Evolutionary conservation across 192 early-diverging fungal species (phyloP), one percentile per base, ranked within the genome.

Genomic region (Rhizophlyctis rosea): DNA sequence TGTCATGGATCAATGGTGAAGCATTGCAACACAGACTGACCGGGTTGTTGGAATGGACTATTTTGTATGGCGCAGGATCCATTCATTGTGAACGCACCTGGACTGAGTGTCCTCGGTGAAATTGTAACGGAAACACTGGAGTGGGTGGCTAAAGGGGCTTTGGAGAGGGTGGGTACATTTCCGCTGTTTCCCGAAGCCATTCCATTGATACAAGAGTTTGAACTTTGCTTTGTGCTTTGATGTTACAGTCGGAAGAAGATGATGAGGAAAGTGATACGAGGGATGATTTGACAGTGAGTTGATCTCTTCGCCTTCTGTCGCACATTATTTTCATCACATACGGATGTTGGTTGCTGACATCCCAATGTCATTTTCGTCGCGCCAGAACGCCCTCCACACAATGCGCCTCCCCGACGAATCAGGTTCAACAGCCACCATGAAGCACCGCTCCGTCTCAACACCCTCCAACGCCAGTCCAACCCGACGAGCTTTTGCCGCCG

Each of bases 1-100:
- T 54, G 5, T 31, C 29, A 4, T 57, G 3, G 23, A 11, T 34
- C 25, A 39, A 56, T 32, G 25, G 33, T 59, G 25, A 21, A 18
- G 57, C 27, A 31, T 62, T 25, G 16, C 27, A 18, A 27, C 51
- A 30, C 39, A 31, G 34, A 47, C 25, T 23, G 11, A 9, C n/a
- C n/a, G 13, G 9, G 9, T 59, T 47, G 9, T 14, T 59, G n/a
- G n/a, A n/a, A n/a, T n/a, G n/a, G n/a, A n/a, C n/a, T 51, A 3
- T 64, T 34, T 21, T 21, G 0, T 9, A 21, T 64, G 49, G 25
- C 18, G 2, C 34, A 75, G 74, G 71, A 81, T 58, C 73, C 79
- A 11, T 81, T 81, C 47, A 71, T 81, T 23, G 67, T 55, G 4
- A 59, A 54, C 44, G 62, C 66, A 24, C 64, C 64, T 3, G 60